Base-by-base conservation (phyloP, 2,329 filamentous ascomycete species). In the Exophiala dermatitidis region DNA sequence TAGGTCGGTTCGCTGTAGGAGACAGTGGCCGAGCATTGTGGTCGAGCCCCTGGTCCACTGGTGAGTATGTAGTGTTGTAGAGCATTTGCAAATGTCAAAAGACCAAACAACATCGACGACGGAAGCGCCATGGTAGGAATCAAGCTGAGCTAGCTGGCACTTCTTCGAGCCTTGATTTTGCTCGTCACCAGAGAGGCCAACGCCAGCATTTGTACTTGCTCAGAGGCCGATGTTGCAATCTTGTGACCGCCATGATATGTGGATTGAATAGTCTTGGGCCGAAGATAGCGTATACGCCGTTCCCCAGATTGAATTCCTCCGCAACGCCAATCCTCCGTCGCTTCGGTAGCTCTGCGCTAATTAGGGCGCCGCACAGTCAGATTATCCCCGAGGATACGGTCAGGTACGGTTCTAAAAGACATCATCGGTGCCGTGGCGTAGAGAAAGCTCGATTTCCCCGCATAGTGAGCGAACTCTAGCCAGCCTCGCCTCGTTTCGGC, bases 31-130 rank as follows among this genome's bases (percentile, higher is more conserved):
- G 54, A 34, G 43, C 66, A 68, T 50, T 67, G 63, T 45, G 65
- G 59, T 2, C 62, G 50, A 33, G 58, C 43, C 29, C 62, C 56
- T 34, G 59, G 52, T 10, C 65, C 66, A 26, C 60, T 62, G 3
- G 61, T 62, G 0, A 63, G 65, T 32, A 66, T 46, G 52, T 66
- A 67, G 36, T 65, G 34, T 47, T 67, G 63, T 53, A 68, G 52
- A n/a, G 44, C 50, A 34, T 33, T 33, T 8, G 33, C 44, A n/a
- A 31, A 8, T 28, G 29, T 19, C 19, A 46, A 32, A 29, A 29
- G 32, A 7, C 33, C 10, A 5, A 38, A n/a, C 34, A 46, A 28
- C 5, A 47, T 10, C 31, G 36, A 9, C 30, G 47, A 6, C 30
- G 33, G 40, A 19, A 29, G 29, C 29, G 46, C 46, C 46, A 48